Conservation (phyloP, 2,329 filamentous ascomycete genomes). For the Fusarium oxysporum region DNA sequence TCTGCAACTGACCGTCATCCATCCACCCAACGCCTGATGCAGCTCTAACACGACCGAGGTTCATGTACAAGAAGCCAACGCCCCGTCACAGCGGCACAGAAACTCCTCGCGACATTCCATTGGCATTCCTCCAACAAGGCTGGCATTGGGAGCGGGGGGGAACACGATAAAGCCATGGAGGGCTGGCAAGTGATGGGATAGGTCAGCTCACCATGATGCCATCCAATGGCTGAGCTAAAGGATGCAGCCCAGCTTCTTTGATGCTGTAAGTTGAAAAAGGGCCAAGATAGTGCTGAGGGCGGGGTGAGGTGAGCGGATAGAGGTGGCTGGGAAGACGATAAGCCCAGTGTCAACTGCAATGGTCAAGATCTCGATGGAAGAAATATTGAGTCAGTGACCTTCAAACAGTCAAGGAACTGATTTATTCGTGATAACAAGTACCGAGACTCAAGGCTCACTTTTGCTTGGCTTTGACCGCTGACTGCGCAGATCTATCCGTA, state of each 20-base stretch:
- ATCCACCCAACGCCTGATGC: slow-evolving; percentile 20
- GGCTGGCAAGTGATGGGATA: slow-evolving; percentile 29
- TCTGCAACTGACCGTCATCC: slow-evolving; percentile 37
- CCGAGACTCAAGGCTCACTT: neutral
- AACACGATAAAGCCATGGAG: slow-evolving; percentile 33
- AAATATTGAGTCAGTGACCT: neutral
- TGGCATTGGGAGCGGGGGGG: slow-evolving; percentile 32
- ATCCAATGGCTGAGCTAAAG: slow-evolving; percentile 29
- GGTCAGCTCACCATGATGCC: slow-evolving; percentile 12
- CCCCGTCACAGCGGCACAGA: slow-evolving; percentile 6
- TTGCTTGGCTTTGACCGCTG: neutral
- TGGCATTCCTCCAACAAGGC: slow-evolving; percentile 27
- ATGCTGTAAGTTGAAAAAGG: slow-evolving; percentile 25
- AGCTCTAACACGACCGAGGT: slow-evolving; percentile 28
- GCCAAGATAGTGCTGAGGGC: slow-evolving; percentile 19
- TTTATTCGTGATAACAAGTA: neutral
- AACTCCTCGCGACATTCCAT: slow-evolving; percentile 32
- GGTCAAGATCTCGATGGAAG: slow-evolving; percentile 9
- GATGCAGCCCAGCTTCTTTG: slow-evolving; percentile 35
- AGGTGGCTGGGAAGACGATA: slow-evolving; percentile 16
- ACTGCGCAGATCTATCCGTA: slow-evolving; percentile 8
- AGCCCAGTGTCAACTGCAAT: slow-evolving; percentile 9
- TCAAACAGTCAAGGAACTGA: neutral
- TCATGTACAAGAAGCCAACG: slow-evolving; percentile 26
- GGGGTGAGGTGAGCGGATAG: slow-evolving; percentile 12